Base-by-base conservation (phyloP, 495 filamentous ascomycete species). In the Penicillium lividum region DNA sequence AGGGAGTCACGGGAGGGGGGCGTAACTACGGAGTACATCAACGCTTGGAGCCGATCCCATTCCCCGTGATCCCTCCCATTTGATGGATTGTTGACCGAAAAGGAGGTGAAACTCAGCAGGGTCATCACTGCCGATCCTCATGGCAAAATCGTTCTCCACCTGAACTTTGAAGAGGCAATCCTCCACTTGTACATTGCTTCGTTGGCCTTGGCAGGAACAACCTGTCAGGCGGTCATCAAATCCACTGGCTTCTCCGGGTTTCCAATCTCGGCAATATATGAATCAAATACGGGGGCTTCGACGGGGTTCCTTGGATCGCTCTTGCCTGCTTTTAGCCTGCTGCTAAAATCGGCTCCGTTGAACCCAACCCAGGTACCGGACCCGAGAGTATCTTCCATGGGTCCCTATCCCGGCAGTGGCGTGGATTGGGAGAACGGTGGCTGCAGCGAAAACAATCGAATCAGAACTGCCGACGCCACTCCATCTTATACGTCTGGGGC, bases 11-110 rank as follows among this genome's bases (percentile, higher is more conserved):
- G 49, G 49, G 49, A 2, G 22, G 22, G 22, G 22, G 22, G 22
- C 22, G 22, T 22, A 22, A 22, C 22, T 22, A 22, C 22, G 22
- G 22, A 22, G 22, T 22, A 22, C 22, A 9, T 45, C 36, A 44
- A 54, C 58, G 68, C 64, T 68, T 62, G 58, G 59, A 57, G 67
- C 64, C 63, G 71, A 76, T 69, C 70, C 67, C 69, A 73, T 71
- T 61, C 61, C 59, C 58, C 60, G 63, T 61, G 46, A 59, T 62
- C 34, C 43, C 16, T 38, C 42, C 56, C 46, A 63, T 67, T 67
- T 70, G 67, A 67, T 53, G 62, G 67, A 66, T 61, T 58, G 42
- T 36, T 30, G 49, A 55, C 57, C 65, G 57, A 64, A 66, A 55
- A 54, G 56, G 62, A 65, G 55, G 59, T 68, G 70, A 68, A 72